These are phyloP conservation scores for Arachis monticola DNA, from an alignment of 331 rosid genomes.

Conservation along the genomic window DNA sequence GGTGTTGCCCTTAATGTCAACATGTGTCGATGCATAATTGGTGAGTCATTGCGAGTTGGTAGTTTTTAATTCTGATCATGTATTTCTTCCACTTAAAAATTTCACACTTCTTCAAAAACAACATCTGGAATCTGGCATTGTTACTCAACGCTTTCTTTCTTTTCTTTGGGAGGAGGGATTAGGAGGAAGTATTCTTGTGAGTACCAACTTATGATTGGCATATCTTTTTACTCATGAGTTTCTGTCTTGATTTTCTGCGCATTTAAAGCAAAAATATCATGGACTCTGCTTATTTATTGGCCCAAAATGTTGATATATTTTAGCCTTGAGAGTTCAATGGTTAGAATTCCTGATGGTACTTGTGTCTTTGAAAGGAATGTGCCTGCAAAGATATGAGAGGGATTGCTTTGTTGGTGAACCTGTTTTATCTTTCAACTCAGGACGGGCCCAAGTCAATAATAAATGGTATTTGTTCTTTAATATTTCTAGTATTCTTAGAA, in stretches of 20 bases:
- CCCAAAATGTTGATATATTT: conserved; percentile 31
- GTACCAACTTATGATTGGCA: conserved; percentile 10
- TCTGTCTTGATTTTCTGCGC: conserved; percentile 29
- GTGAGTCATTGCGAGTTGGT: conserved; percentile 54
- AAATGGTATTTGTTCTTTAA: conserved; percentile 67
- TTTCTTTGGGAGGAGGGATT: not conserved
- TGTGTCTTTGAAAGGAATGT: conserved; percentile 77
- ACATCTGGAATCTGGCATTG: not conserved
- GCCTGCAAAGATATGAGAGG: conserved; percentile 78
- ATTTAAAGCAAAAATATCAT: conserved; percentile 22
- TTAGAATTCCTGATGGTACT: conserved; percentile 35
- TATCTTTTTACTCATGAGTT: conserved; percentile 35
- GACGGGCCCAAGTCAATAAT: conserved; percentile 61
- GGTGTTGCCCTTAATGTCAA: conserved; percentile 59
- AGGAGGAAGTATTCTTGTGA: conserved; percentile 19
- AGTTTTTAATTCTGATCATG: conserved; percentile 17
- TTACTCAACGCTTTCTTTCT: too few species aligned
- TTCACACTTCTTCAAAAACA: conserved; percentile 24
- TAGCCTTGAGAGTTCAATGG: conserved; percentile 25
- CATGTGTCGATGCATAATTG: conserved; percentile 75
- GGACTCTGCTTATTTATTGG: conserved; percentile 30
- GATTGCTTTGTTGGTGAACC: conserved; percentile 76
- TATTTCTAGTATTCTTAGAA: conserved; percentile 22
- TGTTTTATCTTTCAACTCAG: conserved; percentile 54
- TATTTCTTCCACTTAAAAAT: conserved; percentile 27